Base-by-base conservation (phyloP, 164 flowering plant species). In the Platanus orientalis region DNA sequence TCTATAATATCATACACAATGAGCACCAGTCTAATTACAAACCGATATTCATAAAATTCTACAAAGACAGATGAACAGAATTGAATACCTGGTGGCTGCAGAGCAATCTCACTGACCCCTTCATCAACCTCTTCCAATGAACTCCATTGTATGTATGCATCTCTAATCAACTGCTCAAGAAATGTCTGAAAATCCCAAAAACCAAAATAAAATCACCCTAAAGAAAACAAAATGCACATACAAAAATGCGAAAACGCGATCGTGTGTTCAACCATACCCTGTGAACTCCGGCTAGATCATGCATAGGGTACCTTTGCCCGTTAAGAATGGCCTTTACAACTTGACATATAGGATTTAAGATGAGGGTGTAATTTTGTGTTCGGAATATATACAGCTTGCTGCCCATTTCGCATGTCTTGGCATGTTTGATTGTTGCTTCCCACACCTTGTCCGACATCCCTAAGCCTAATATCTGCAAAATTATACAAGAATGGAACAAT, bases 371-470 rank as follows among this genome's bases (percentile, higher is more conserved):
- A 12, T 26, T 4, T 13, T 13, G 59, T 30, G 20, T 40, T 12
- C 39, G 59, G 42, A 28, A 17, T 4, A 40, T 25, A 26, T 59
- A 59, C 45, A 42, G 4, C 62, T 59, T 59, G 28, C 30, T 26
- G 20, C 30, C 62, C 50, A 59, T 17, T 21, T 60, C 68, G 64
- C 92, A 86, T 39, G 82, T 79, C 59, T 71, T 75, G 30, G 91
- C 89, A 68, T 88, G 91, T 6, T 86, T 83, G 26, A 79, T 72
- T 1, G 84, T 81, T 28, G 75, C 78, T 65, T 84, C 88, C 92
- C 92, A 88, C 86, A 81, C 86, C 71, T 81, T 85, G 21, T 81
- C 70, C 58, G 90, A 83, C 88, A 85, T 83, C 25, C 91, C 90
- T n/a, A 80, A 61, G 44, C 90, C 91, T 44, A 88, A 85, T 34